A percentile compares a stretch with the other conserved stretches of the same genome.
These are phyloP conservation scores for Diddensiella transvaalensis DNA, from an alignment of 805 yeast species.

Conservation along the genomic window DNA sequence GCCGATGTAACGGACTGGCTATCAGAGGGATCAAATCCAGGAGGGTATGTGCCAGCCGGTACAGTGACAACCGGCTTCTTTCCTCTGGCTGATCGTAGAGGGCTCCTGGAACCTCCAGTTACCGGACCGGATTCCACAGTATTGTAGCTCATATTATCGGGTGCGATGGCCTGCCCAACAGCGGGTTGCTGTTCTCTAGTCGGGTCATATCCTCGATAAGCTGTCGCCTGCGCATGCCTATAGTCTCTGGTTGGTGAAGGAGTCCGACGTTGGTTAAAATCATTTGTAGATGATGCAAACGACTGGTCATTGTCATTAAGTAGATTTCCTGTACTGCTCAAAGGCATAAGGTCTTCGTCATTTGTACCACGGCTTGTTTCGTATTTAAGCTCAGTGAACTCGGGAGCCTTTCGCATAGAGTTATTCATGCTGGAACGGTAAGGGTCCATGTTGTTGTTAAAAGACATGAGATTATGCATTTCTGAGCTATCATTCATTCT, in stretches of 20 bases:
- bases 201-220: constrained; percentile 9
- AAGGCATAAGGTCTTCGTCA: constrained; percentile 16
- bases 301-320: constrained; percentile 1
- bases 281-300: constrained; percentile 6
- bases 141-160: background rate
- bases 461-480: constrained; percentile 17
- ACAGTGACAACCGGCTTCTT: background rate
- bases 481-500: constrained; percentile 17
- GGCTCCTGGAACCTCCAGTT: background rate
- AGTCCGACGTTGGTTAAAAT: constrained; percentile 7
- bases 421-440: constrained; percentile 8
- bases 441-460: constrained; percentile 13
- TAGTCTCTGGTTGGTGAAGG: constrained; percentile 20
- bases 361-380: constrained; percentile 14
- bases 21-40: constrained; percentile 2
- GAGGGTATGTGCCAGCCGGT: constrained; percentile 7
- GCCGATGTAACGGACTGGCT: background rate
- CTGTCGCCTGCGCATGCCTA: constrained; percentile 5
- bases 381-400: constrained; percentile 22
- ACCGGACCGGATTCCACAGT: background rate
- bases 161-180: background rate
- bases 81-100: background rate
- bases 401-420: constrained; percentile 13
- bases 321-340: background rate
- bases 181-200: background rate